Evolutionary conservation across 2,329 filamentous ascomycete genomes (phyloP).

Genomic region (Trichoderma lentiforme): DNA sequence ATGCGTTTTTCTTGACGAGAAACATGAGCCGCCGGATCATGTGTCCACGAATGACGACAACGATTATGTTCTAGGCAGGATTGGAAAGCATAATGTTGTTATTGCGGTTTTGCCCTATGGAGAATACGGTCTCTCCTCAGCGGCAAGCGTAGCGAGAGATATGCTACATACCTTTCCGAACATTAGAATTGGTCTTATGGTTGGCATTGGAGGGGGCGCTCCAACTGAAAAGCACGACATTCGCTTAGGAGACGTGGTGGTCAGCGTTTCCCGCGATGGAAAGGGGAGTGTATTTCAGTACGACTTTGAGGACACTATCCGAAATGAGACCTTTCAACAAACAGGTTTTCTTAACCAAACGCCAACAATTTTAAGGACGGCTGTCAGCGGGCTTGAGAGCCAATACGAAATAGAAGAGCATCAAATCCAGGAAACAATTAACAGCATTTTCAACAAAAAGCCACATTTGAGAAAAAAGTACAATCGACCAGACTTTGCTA

Average conservation of each 20-base stretch:
- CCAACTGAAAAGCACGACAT: not conserved
- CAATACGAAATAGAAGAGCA: not conserved
- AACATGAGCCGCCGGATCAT: conserved; percentile 16
- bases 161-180: not conserved
- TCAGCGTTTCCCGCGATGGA: not conserved
- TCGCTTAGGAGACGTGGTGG: not conserved
- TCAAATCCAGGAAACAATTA: not conserved
- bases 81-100: conserved; percentile 24
- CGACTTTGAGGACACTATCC: not conserved
- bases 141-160: not conserved
- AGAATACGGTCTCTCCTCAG: not conserved
- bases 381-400: not conserved
- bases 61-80: conserved; percentile 26
- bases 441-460: not conserved
- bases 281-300: not conserved
- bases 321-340: not conserved
- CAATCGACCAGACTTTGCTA: not conserved
- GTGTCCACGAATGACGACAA: conserved; percentile 18
- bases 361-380: not conserved
- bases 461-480: not conserved
- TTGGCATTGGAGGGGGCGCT: conserved; percentile 1
- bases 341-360: not conserved
- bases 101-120: not conserved
- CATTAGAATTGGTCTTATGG: not conserved
- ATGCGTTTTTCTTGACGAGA: conserved; percentile 29